Evolutionary conservation across 164 flowering plant genomes (phyloP).

Genomic region (Kingdonia uniflora): DNA sequence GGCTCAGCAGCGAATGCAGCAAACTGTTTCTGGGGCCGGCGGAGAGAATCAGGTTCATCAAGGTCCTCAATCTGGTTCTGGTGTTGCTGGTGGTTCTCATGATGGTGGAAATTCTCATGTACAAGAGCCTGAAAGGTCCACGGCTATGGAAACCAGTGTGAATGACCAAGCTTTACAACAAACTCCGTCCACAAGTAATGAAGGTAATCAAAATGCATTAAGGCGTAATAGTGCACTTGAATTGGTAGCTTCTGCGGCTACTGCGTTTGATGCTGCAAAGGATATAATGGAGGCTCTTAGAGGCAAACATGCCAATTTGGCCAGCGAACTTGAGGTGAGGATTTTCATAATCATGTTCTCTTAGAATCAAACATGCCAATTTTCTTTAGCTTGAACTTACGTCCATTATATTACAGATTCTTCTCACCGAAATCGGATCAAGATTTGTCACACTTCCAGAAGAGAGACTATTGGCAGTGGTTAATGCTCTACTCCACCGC

Average conservation of each 20-base stretch:
- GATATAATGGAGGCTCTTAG: slow-evolving; percentile 96
- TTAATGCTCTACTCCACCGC: slow-evolving; percentile 92
- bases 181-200: slow-evolving; percentile 40
- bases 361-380: neutral
- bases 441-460: slow-evolving; percentile 96
- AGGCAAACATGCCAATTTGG: slow-evolving; percentile 92
- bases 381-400: too few relatives aligned
- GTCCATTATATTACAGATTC: slow-evolving; percentile 38
- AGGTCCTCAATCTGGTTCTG: slow-evolving; percentile 45
- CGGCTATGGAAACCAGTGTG: slow-evolving; percentile 41
- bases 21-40: slow-evolving; percentile 35
- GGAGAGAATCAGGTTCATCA: slow-evolving; percentile 62
- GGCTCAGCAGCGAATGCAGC: slow-evolving; percentile 95
- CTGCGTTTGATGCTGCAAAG: slow-evolving; percentile 97
- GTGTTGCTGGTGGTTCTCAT: slow-evolving; percentile 45
- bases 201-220: slow-evolving; percentile 51
- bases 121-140: slow-evolving; percentile 78
- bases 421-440: slow-evolving; percentile 95
- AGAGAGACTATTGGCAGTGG: slow-evolving; percentile 96
- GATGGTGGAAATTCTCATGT: slow-evolving; percentile 76
- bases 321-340: slow-evolving; percentile 93
- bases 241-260: slow-evolving; percentile 67
- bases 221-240: slow-evolving; percentile 64
- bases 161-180: slow-evolving; percentile 67
- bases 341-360: too few relatives aligned